Conservation (phyloP, 768 basidiomycete genomes). For the Cystofilobasidium bisporidii region DNA sequence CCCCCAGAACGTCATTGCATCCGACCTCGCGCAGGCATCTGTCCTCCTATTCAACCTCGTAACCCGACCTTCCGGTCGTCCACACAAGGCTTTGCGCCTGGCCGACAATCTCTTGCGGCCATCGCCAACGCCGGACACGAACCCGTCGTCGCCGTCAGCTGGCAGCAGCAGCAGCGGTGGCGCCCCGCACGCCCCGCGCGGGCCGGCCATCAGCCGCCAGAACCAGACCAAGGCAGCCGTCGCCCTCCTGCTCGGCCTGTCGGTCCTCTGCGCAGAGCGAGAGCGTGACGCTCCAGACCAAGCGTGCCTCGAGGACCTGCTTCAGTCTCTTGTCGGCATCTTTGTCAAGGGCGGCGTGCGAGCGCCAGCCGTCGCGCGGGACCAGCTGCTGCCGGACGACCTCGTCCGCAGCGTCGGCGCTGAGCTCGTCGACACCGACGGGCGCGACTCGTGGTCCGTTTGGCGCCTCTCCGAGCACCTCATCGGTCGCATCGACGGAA, state of each 20-base stretch:
- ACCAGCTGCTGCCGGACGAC: neutral
- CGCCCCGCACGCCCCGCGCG: neutral
- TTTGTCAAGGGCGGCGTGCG: constrained; percentile 14
- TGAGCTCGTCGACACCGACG: neutral
- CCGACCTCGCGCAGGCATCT: too few species aligned
- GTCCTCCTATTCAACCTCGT: too few species aligned
- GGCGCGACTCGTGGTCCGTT: neutral
- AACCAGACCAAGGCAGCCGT: constrained; percentile 8
- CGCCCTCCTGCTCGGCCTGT: constrained; percentile 1
- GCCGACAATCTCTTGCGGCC: too few species aligned
- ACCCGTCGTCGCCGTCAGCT: too few species aligned
- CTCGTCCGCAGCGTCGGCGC: neutral
- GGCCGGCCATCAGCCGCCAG: neutral
- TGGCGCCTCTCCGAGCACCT: neutral
- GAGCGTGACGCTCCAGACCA: neutral
- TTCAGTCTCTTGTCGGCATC: constrained; percentile 6
- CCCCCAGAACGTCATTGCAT: too few species aligned
- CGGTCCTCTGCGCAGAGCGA: neutral
- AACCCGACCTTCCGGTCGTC: too few species aligned
- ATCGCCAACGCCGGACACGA: too few species aligned
- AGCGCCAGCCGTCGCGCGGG: neutral
- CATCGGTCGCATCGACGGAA: neutral
- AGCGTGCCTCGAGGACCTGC: neutral
- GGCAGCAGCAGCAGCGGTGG: neutral
- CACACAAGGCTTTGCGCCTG: too few species aligned